Percentiles rank a stretch among this genome's conserved stretches.
Evolutionary conservation across 2,329 filamentous ascomycete species (phyloP).

Genomic region (Nectriaceae sp.): DNA sequence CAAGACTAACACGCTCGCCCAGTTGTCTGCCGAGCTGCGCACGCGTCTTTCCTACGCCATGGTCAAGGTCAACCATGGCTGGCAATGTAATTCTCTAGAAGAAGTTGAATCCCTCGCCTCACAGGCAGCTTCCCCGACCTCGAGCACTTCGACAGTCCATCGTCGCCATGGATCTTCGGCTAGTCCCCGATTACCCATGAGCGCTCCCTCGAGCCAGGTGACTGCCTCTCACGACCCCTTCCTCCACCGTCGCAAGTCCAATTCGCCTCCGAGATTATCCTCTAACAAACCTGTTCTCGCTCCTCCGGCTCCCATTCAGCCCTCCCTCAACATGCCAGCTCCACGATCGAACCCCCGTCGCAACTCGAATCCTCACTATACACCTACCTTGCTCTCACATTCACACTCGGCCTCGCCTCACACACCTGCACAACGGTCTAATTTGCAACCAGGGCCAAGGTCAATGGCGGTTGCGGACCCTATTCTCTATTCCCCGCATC

Average conservation of each 20-base stretch:
- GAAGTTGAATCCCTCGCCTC: constrained; percentile 77
- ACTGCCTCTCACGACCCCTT: constrained; percentile 31
- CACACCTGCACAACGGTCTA: constrained; percentile 42
- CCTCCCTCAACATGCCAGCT: constrained; percentile 39
- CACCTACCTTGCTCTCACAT: constrained; percentile 52
- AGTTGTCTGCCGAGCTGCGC: constrained; percentile 79
- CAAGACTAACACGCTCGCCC: constrained; percentile 21
- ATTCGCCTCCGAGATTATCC: constrained; percentile 40
- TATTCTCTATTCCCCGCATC: constrained; percentile 64
- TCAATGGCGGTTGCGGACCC: constrained; percentile 45
- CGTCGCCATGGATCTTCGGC: constrained; percentile 52
- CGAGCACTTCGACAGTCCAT: constrained; percentile 58
- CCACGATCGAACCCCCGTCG: constrained; percentile 46
- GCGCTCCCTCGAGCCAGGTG: constrained; percentile 25
- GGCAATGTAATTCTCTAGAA: constrained; percentile 76
- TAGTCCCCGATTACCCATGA: constrained; percentile 51
- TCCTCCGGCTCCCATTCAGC: constrained; percentile 57
- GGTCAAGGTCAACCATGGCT: constrained; percentile 88
- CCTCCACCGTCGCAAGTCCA: constrained; percentile 29
- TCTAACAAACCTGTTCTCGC: constrained; percentile 45
- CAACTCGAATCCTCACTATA: constrained; percentile 51
- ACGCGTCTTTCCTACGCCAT: constrained; percentile 90
- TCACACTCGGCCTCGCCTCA: constrained; percentile 50
- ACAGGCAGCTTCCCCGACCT: constrained; percentile 63
- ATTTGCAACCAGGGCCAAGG: constrained; percentile 29